Percentiles rank a stretch among this genome's conserved stretches.
Evolutionary conservation across 2,329 filamentous ascomycete genomes (phyloP).

Genomic region (Exophiala viscosa): DNA sequence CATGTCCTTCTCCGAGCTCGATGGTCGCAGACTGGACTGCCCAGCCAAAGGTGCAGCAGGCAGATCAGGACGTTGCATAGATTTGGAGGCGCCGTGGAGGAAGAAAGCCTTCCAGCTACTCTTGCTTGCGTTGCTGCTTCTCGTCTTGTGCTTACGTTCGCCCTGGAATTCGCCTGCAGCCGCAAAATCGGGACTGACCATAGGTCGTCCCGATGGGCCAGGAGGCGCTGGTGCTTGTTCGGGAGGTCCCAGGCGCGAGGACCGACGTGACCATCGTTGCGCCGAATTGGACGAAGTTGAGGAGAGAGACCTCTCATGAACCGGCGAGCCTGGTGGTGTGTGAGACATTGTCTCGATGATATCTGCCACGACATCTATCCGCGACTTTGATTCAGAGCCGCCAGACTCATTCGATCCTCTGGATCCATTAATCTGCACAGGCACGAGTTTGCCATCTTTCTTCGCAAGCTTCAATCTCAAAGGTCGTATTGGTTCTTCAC

Average conservation of each 20-base stretch:
- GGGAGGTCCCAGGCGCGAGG: constrained; percentile 17
- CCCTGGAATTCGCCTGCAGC: constrained; percentile 24
- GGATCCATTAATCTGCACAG: constrained; percentile 13
- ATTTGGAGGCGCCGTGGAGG: constrained; percentile 48
- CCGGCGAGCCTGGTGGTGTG: constrained; percentile 25
- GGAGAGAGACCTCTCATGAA: constrained; percentile 16
- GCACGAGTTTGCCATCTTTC: constrained; percentile 24
- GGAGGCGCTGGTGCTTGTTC: constrained; percentile 25
- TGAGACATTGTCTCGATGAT: constrained; percentile 25
- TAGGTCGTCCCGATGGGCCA: constrained; percentile 23
- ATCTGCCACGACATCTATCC: constrained; percentile 17
- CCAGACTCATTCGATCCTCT: not conserved
- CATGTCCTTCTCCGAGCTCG: constrained; percentile 8
- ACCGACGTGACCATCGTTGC: constrained; percentile 19
- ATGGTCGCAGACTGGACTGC: constrained; percentile 22
- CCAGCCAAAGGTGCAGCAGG: not conserved
- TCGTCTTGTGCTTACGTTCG: constrained; percentile 22
- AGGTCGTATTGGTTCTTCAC: constrained; percentile 14
- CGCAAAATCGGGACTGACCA: constrained; percentile 28
- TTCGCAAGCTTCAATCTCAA: constrained; percentile 22
- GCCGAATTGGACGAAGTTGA: constrained; percentile 18
- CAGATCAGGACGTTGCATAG: constrained; percentile 1
- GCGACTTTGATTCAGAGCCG: constrained; percentile 6
- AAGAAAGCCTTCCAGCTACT: constrained; percentile 29
- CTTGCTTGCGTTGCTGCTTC: constrained; percentile 15